These are phyloP conservation scores for Schrenkiella parvula DNA, from an alignment of 345 rosid species.

Conservation along the genomic window DNA sequence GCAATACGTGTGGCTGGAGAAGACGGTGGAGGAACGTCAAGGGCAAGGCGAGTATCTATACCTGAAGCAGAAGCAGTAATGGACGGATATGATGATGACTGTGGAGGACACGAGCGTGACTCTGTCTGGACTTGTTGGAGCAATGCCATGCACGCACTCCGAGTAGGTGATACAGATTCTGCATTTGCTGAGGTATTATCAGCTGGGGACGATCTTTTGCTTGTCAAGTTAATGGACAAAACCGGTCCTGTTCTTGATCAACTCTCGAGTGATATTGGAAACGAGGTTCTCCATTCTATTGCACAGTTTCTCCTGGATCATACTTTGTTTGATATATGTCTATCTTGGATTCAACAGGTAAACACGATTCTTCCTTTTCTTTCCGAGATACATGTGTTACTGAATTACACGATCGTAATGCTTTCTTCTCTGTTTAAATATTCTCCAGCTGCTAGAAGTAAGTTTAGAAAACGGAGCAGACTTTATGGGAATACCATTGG, in stretches of 20 bases:
- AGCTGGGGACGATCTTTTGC: slow-evolving; percentile 71
- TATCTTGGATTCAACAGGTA: slow-evolving; percentile 97
- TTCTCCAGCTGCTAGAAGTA: slow-evolving; percentile 61
- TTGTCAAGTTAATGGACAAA: slow-evolving; percentile 90
- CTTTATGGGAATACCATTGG: slow-evolving; percentile 60
- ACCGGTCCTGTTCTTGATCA: slow-evolving; percentile 85
- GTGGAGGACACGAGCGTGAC: slow-evolving; percentile 55
- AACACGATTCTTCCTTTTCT: slow-evolving; percentile 13
- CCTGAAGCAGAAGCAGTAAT: slow-evolving; percentile 79
- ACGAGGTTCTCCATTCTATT: slow-evolving; percentile 62
- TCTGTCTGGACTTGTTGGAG: slow-evolving; percentile 84
- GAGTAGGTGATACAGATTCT: slow-evolving; percentile 79
- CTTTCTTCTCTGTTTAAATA: not conserved
- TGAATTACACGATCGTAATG: not conserved
- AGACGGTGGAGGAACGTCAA: slow-evolving; percentile 49
- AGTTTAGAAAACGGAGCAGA: slow-evolving; percentile 67
- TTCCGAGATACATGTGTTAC: not conserved
- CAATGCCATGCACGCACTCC: slow-evolving; percentile 88
- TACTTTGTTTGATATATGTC: slow-evolving; percentile 68
- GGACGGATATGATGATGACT: slow-evolving; percentile 36
- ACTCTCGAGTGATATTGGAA: slow-evolving; percentile 69
- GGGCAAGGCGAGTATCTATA: slow-evolving; percentile 44
- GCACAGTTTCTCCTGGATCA: slow-evolving; percentile 72
- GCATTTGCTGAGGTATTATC: slow-evolving; percentile 84
- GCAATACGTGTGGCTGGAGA: slow-evolving; percentile 98